phyloP scores from a whole-genome alignment of 331 rosid species.

The Pyrus hybrid region DNA sequence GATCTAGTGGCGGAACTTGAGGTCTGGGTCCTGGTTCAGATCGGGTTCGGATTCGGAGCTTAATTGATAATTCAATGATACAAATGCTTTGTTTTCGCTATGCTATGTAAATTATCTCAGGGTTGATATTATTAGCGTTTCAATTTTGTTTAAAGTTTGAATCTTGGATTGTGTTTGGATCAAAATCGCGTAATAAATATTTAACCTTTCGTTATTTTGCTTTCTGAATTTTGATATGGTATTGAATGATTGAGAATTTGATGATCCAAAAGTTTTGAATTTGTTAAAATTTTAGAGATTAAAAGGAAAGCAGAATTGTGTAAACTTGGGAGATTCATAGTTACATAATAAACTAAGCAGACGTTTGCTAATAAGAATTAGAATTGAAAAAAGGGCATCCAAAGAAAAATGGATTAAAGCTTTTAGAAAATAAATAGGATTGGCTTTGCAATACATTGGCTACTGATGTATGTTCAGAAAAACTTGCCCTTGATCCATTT shows the following conservation, averaged over 20 bases:
- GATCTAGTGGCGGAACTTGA: conserved; percentile 12
- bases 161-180: conserved; percentile 8
- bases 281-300: no score
- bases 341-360: no score
- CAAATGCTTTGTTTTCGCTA: not conserved
- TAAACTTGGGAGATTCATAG: no score
- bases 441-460: no score
- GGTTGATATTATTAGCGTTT: not conserved
- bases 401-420: not conserved
- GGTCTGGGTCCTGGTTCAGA: not conserved
- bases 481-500: no score
- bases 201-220: not conserved
- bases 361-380: no score
- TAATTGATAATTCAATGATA: conserved; percentile 10
- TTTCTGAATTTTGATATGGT: no score
- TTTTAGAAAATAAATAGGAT: not conserved
- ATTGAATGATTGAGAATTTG: no score
- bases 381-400: not conserved
- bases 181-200: not conserved
- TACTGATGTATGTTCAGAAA: no score
- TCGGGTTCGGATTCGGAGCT: not conserved
- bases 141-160: not conserved
- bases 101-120: conserved; percentile 22
- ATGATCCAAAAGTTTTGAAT: not conserved
- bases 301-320: no score